phyloP scores from a whole-genome alignment of 352 stramenopile genomes.

The Vaucheria bursata region DNA sequence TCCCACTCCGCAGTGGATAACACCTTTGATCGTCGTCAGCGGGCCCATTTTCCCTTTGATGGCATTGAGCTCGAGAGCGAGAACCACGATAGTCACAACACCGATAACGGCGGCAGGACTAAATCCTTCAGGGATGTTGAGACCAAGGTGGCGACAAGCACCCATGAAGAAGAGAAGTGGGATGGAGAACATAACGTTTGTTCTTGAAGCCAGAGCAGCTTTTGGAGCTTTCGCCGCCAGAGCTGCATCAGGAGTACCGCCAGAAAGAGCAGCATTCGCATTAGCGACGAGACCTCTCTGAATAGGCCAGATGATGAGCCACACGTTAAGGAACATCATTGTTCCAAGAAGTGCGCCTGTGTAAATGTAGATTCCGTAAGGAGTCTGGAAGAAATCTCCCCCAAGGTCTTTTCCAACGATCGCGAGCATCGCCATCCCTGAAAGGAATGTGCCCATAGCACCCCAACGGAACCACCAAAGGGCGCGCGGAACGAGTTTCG shows the following conservation, averaged over 20 bases:
- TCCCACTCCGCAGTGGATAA: neutral
- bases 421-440: neutral
- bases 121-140: neutral
- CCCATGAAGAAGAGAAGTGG: neutral
- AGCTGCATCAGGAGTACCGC: neutral
- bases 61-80: neutral
- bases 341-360: neutral
- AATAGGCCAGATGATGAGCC: neutral
- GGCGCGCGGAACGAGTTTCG: neutral
- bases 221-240: neutral
- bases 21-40: neutral
- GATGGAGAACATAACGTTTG: neutral
- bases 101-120: neutral
- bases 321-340: neutral
- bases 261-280: neutral
- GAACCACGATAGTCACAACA: neutral
- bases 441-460: conserved; percentile 1
- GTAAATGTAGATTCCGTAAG: neutral
- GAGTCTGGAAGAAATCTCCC: neutral
- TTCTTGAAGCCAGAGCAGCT: neutral
- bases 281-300: neutral
- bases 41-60: neutral
- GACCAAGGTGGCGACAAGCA: neutral
- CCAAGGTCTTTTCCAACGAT: neutral
- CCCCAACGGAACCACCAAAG: conserved; percentile 1